Base-by-base conservation (phyloP, 139 green algal genomes). In the Asterochloris sp. region DNA sequence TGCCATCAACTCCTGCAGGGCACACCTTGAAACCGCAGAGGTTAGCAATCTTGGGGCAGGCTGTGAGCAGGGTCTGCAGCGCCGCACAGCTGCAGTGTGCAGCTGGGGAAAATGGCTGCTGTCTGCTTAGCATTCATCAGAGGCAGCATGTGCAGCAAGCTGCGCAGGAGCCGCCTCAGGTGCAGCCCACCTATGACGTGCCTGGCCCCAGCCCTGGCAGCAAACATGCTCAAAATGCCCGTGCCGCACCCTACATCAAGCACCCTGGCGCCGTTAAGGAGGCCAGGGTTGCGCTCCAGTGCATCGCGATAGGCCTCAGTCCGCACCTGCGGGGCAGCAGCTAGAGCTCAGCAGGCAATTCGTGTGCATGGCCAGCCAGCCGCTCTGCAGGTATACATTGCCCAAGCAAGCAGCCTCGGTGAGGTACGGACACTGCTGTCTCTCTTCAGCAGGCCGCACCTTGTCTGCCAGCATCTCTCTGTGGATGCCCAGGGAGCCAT, bases 221-320 rank as follows among this genome's bases (percentile, higher is more conserved):
- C 96, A 92, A 99, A 98, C 80, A 99, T 90, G 62, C 92, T 98
- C 26, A 98, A 89, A 79, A 99, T 97, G 78, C 92, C 96, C 0
- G 95, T 99, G 76, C 96, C 96, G 82, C 95, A 98, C 23, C 96
- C 96, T 13, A 99, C 92, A 88, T 99, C 96, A 82, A 98, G 81
- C 29, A 99, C 94, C 0, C 13, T 67, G 10, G 91, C 89, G 12
- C 90, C 95, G 0, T 82, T 62, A 12, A 98, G 27, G 15, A 98
- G 89, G 0, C 17, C 21, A 0, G 91, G 91, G 86, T 99, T 98
- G 29, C 76, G 15, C 85, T 94, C 87, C 67, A 99, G 78, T 0
- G 95, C 96, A 13, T 83, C 78, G 17, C 86, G 89, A 82, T 98
- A 98, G 0, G 92, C 91, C 67, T 93, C 83, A 9, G 94, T 98